Base-by-base conservation (phyloP, 495 filamentous ascomycete genomes). In the Aspergillus biplanus region DNA sequence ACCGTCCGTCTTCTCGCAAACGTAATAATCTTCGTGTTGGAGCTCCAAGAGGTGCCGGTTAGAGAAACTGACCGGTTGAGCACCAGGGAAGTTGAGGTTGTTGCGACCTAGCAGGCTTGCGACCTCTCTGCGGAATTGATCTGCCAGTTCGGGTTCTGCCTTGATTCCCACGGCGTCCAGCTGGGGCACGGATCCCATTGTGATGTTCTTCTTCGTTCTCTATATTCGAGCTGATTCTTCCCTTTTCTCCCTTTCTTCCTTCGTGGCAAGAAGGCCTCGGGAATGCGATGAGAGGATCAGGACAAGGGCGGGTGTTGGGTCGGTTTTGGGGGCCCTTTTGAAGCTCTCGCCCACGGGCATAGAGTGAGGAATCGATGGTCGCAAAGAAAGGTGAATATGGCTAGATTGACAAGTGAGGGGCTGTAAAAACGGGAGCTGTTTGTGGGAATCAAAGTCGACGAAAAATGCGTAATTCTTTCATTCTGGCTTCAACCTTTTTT, bases 1-100 rank as follows among this genome's bases (percentile, higher is more conserved):
- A 39, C 95, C 95, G 71, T 99, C 95, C 0, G 94, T 96, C 77
- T 99, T 99, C 77, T 99, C 95, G 80, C 95, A 97, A 66, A 99
- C 90, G 71, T 91, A 98, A 78, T 97, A 99, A 74, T 98, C 95
- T 57, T 88, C 79, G 44, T 82, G 83, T 42, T 88, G 86, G 9
- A 99, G 81, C 76, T 93, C 93, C 2, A 85, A 74, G 5, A 97
- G 71, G 71, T 99, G 95, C 61, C 84, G 80, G 27, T 87, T 77
- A 52, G 90, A 83, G 72, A 99, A 98, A 69, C 90, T 93, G 58
- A 99, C 92, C 12, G 95, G 95, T 75, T 99, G 95, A 52, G 95
- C 94, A 65, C 95, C 95, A 4, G 95, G 95, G 62, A 99, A 99
- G 61, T 72, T 80, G 32, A 77, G 71, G 50, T 82, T 84, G 58